Evolutionary conservation across 2,329 filamentous ascomycete genomes (phyloP).

Genomic region (Alternaria incomplexa): DNA sequence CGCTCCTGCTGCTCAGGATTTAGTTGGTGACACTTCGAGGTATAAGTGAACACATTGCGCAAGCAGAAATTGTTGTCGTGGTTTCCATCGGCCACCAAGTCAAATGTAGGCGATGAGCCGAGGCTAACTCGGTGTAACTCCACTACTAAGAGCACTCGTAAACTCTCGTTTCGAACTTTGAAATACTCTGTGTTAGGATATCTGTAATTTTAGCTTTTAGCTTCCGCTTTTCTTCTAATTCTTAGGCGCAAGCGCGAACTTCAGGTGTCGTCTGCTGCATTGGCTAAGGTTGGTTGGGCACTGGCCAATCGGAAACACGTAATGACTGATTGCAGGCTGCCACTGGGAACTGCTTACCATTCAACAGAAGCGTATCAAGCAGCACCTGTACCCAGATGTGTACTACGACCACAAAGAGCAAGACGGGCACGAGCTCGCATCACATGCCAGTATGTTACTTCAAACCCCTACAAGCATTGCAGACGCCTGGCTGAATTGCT

Average conservation of each 20-base stretch:
- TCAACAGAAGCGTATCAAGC: not conserved
- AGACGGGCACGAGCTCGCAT: not conserved
- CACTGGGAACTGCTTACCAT: not conserved
- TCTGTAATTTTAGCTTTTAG: not conserved
- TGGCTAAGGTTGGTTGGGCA: not conserved
- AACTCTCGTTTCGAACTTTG: not conserved
- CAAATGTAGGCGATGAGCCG: slow-evolving; percentile 10
- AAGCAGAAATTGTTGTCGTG: slow-evolving; percentile 2
- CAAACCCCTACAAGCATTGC: not conserved
- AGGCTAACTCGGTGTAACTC: slow-evolving; percentile 5
- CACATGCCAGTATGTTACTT: not conserved
- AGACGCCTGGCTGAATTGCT: not conserved
- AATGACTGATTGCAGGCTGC: not conserved
- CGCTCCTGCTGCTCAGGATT: not conserved
- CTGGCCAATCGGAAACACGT: not conserved
- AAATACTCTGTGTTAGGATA: not conserved
- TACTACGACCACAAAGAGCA: not conserved
- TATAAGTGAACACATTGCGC: not conserved
- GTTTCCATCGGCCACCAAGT: slow-evolving; percentile 1
- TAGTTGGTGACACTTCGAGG: not conserved
- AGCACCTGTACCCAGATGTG: not conserved
- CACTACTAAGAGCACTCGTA: not conserved
- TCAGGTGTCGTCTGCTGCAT: not conserved
- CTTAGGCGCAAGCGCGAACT: not conserved
- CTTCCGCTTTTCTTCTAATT: not conserved